Evolutionary conservation across 75 land plant species (phyloP).

Genomic region (Ceratopteris richardii): DNA sequence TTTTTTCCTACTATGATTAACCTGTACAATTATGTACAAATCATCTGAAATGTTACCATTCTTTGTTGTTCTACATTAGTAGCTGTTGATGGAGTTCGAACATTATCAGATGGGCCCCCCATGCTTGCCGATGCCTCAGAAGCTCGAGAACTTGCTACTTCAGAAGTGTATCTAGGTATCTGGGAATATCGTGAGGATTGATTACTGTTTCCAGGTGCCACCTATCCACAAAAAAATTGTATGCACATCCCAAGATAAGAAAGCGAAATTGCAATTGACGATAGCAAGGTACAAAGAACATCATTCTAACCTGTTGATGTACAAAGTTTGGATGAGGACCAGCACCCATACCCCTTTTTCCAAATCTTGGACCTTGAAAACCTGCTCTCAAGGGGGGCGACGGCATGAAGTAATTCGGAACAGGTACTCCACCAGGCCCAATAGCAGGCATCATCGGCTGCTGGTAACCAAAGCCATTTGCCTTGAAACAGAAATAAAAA

Average conservation of each 20-base stretch:
- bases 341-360: slow-evolving; percentile 49
- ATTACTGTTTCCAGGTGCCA: no score
- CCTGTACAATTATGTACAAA: no score
- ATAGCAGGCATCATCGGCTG: slow-evolving; percentile 79
- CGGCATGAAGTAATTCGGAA: slow-evolving; percentile 77
- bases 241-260: background rate
- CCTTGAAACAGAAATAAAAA: background rate
- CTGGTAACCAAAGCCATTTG: slow-evolving; percentile 62
- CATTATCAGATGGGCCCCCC: no score
- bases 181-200: no score
- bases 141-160: background rate
- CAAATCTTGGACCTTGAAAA: slow-evolving; percentile 58
- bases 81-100: slow-evolving; percentile 44
- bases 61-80: slow-evolving; percentile 32
- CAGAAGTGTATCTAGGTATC: slow-evolving; percentile 15
- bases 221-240: no score
- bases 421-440: slow-evolving; percentile 61
- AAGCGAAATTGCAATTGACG: no score
- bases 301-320: slow-evolving; percentile 21
- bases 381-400: slow-evolving; percentile 53
- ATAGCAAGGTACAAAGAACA: background rate
- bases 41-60: slow-evolving; percentile 31
- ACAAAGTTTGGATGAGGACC: slow-evolving; percentile 16
- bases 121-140: slow-evolving; percentile 42
- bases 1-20: no score